Base-by-base conservation (phyloP, 352 stramenopile genomes). In the Peronospora destructor region DNA sequence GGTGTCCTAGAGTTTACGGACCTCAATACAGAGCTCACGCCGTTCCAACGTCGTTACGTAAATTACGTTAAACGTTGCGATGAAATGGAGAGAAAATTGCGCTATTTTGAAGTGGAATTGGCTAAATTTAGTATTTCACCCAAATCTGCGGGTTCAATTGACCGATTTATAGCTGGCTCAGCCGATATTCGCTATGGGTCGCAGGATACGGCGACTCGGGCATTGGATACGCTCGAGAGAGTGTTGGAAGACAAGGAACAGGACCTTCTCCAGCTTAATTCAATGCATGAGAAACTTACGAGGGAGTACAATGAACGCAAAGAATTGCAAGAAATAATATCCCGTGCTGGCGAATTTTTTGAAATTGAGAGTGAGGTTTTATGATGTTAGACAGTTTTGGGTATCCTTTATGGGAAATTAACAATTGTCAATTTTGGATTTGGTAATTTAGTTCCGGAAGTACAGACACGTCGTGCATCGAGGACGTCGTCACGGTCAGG, bases 1-100 rank as follows among this genome's bases (percentile, higher is more conserved):
- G 94, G 95, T 26, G 92, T 96, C 14, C 91, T 99, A 57, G 92
- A 98, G 64, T 98, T 99, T 71, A 98, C 95, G n/a, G 96, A 99
- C 71, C 66, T 99, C 49, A 99, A 99, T 73, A 95, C 94, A 39
- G 95, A 99, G 46, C 82, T 98, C 49, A 99, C 96, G 55, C 89
- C 95, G 8, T 98, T 99, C 75, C 96, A 99, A 76, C 94, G 96
- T 44, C 93, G 95, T 49, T 99, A 98, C 68, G 95, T 99, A 29
- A 95, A 83, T 42, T 98, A 98, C 68, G 95, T 99, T 47, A 98
- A 98, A 67, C 91, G 96, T 33, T 99, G 96, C 69, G 96, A 99
- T 67, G 95, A 98, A 66, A 94, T 99, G 68, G 96, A 99, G 72
- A 90, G 96, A 49, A 99, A 99, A 67, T 78, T 99, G 23, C 88